A percentile compares a stretch with the other conserved stretches of the same genome.
phyloP scores from a whole-genome alignment of 768 basidiomycete species.

The Boletus rex-veris region DNA sequence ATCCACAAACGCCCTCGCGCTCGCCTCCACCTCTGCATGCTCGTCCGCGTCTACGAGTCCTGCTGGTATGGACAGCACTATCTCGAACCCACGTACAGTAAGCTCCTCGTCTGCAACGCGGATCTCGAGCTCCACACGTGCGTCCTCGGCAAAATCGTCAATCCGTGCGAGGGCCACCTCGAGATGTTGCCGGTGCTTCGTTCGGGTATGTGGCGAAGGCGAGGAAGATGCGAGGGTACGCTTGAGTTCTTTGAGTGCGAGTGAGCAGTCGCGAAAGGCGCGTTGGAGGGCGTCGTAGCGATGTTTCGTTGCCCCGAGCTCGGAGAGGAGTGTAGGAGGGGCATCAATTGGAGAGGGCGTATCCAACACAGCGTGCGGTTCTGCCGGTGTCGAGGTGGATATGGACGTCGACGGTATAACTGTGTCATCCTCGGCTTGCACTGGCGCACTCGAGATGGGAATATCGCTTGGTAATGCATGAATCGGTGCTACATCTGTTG shows the following conservation, averaged over 20 bases:
- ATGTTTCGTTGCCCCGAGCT: slow-evolving; percentile 41
- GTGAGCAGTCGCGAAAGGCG: slow-evolving; percentile 66
- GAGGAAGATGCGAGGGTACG: slow-evolving; percentile 14
- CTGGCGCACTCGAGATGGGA: background rate
- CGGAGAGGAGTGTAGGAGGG: slow-evolving; percentile 40
- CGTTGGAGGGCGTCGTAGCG: slow-evolving; percentile 63
- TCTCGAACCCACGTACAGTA: slow-evolving; percentile 61
- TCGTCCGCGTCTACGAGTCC: slow-evolving; percentile 29
- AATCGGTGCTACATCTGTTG: background rate
- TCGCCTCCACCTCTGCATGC: slow-evolving; percentile 41
- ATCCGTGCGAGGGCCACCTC: slow-evolving; percentile 56
- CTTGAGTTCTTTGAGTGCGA: slow-evolving; percentile 59
- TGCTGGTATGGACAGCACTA: slow-evolving; percentile 58
- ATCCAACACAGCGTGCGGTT: background rate
- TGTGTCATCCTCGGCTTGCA: background rate
- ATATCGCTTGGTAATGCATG: background rate
- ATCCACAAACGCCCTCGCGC: slow-evolving; percentile 43
- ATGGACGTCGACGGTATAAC: background rate
- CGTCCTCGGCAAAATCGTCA: slow-evolving; percentile 73
- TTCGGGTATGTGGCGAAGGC: background rate
- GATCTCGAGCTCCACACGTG: slow-evolving; percentile 81
- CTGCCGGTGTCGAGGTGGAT: background rate
- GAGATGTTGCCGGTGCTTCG: slow-evolving; percentile 32
- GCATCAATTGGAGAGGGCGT: background rate
- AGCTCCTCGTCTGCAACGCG: slow-evolving; percentile 69